Base-by-base conservation (phyloP, 2,329 filamentous ascomycete species). In the Hypoxylon sp. region DNA sequence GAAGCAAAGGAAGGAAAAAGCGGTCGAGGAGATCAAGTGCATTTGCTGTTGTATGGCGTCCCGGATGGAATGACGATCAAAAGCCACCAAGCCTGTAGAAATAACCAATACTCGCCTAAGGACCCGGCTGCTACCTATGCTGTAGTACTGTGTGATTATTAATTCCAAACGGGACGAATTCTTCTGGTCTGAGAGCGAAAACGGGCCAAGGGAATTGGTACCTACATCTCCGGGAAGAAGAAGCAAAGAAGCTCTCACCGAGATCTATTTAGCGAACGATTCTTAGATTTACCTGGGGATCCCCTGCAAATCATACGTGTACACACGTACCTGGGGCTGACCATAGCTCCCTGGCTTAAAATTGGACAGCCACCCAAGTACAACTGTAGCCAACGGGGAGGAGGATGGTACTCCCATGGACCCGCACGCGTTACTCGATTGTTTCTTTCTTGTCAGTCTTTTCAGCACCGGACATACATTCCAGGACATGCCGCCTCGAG, bases 21-120 rank as follows among this genome's bases (percentile, higher is more conserved):
- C 26, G 34, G 53, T 61, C 63, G 52, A 63, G 63, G 54, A 59
- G 62, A 57, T 66, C 54, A 62, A 43, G 43, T 52, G 22, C 47
- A 28, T 48, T 19, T 50, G 26, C 24, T 51, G 34, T 24, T 59
- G 11, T 30, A 68, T 63, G 62, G 65, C 59, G 63, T 61, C 52
- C 62, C 59, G 65, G 44, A 52, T 48, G 43, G 62, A 51, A 66
- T 57, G 65, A 51, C 54, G 57, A 68, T 63, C 59, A 56, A 65
- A 28, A 68, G 65, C 62, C 62, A 66, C 62, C 49, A 46, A 55
- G 26, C 30, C 56, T 41, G 61, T 26, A 17, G 34, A 34, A 57
- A 55, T 47, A 59, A 41, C 65, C 60, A 65, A 60, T 63, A 48
- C 56, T 49, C 46, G 53, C 15, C 54, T 24, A 4, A 24, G 26